Evolutionary conservation across 2,329 filamentous ascomycete species (phyloP), one percentile per base, ranked within the genome.

Genomic region (Ophiostoma sp.): DNA sequence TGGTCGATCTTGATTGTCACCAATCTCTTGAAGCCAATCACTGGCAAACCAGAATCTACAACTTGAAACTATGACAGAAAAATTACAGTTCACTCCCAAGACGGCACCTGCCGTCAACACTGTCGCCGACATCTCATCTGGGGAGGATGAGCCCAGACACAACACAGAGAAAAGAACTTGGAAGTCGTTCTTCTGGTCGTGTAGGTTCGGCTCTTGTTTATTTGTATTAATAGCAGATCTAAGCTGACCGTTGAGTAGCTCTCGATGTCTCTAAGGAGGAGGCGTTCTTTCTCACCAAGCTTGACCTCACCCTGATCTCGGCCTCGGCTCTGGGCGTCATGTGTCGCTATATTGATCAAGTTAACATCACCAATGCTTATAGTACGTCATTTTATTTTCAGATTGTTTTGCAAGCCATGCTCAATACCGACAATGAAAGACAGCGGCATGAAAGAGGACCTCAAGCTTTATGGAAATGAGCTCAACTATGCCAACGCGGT

Each of bases 401-500:
- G 36, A 4, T n/a, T n/a, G 17, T n/a, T 48, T 20, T 48, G 3
- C 17, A 20, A 48, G 5, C 6, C 17, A 20, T n/a, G 17, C 44
- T 20, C 5, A 13, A 57, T 57, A 27, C n/a, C 27, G 17, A 57
- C 23, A 57, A 11, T 27, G 10, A 27, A 8, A 57, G 52, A 76
- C 68, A 76, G 74, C 36, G 75, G 76, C 8, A 76, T 77, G 76
- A 77, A 77, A 64, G 76, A 78, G 68, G 76, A 78, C 31, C 74
- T 78, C 3, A 48, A 67, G 0, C 74, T 78, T 2, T 77, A 76
- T 36, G 76, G 77, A 15, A 77, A 76, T 62, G 74, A 78, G 60
- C 75, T 78, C 65, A 78, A 78, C 71, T 77, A 77, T 64, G 75
- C 75, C 76, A 86, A 83, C 73, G 85, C 83, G 3, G 80, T 82